Evolutionary conservation across 352 stramenopile genomes (phyloP), one percentile per base, ranked within the genome.

Genomic region (Pythium phragmiticola): DNA sequence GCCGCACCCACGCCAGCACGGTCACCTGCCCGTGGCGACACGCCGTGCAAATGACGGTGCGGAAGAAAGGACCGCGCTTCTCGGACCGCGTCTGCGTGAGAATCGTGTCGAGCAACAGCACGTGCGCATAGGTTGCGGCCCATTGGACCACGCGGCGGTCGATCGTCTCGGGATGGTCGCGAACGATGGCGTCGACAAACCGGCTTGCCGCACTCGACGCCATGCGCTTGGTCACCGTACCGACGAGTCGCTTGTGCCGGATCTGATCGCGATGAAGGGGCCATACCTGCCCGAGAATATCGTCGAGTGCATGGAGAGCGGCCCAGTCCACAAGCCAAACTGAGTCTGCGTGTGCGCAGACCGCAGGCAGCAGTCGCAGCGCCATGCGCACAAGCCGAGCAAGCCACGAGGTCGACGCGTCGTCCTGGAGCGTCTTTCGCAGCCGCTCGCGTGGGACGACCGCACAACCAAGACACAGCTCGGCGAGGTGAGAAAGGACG

Each of bases 51-150:
- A 60, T 19, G 23, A 34, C 14, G 9, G 56, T 47, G 5, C 33
- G 56, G 7, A 63, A 33, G 17, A 51, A 21, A 4, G 33, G 7
- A 28, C 37, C 48, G 13, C 19, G 23, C 39, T 39, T 39, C 26
- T 30, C 26, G 26, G 8, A 11, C 50, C 33, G 49, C 19, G 6
- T 19, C 3, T 3, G 26, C 3, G 39, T 23, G 2, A 46, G 19
- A 1, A 66, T 12, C 7, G 42, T 47, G 11, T 33, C 9, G 36
- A 66, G 50, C 7, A 66, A 28, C 28, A 12, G 5, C 26, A 34
- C 13, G 41, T 60, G 49, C 12, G 16, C 16, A 19, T 55, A 66
- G 16, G 59, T 59, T 2, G 59, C 59, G n/a, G 59, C 42, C 59
- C 59, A 66, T 21, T 66, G 49, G 5, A 54, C 30, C 28, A 66